Base-by-base conservation (phyloP, 768 basidiomycete genomes). In the Russula brevipes region DNA sequence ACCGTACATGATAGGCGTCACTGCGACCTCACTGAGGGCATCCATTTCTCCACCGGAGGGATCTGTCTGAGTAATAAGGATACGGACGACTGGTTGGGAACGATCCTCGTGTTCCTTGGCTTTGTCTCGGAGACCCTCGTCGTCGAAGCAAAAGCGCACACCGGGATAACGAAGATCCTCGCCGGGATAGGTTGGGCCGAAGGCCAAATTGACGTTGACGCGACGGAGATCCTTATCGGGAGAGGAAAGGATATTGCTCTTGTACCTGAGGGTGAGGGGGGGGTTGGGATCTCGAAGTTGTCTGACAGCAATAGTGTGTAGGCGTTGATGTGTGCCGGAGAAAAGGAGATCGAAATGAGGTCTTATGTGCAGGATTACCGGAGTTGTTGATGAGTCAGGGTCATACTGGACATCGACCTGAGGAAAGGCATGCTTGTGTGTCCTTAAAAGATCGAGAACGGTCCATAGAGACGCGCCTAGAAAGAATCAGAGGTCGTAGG, bases 331-430 rank as follows among this genome's bases (percentile, higher is more conserved):
- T 67, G 82, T 81, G 11, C 87, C 85, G 17, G 91, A 90, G 74
- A 93, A 94, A 49, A 94, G 79, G n/a, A 94, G 81, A 71, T 92
- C 89, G 57, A 94, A 78, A 71, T 93, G 88, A 1, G 91, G 91
- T 17, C 86, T 85, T 33, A 92, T 75, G 69, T 92, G 89, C 0
- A 94, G 75, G 69, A 94, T 81, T 30, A 93, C 78, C 1, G 90
- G 89, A 0, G 89, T 88, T 1, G 81, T 85, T 14, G 88, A 81
- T 36, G 85, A 74, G 68, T 89, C 87, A 35, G 84, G 82, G 70
- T 94, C 91, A 68, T 85, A 91, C 75, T 91, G 91, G 72, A 94
- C 78, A 66, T 92, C 89, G 57, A 93, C 84, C 69, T 89, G 87
- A 49, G 91, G 91, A 65, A 89, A 92, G 49, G 80, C 74, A 65